phyloP scores from a whole-genome alignment of 1,284 basidiomycete species.

The Exobasidium rhododendri region DNA sequence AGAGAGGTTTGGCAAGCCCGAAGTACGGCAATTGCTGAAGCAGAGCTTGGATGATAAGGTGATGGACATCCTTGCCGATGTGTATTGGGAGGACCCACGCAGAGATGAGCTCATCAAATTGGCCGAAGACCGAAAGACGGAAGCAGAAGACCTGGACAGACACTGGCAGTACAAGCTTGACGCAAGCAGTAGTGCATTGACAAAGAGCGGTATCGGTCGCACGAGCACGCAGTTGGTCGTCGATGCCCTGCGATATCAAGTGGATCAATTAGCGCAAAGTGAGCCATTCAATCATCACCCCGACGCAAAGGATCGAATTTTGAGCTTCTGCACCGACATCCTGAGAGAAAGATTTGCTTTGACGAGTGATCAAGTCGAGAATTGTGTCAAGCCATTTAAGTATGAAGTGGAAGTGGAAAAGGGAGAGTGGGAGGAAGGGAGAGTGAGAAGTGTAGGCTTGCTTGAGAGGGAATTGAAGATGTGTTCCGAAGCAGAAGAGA shows the following conservation, averaged over 20 bases:
- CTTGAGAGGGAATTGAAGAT: conserved; percentile 78
- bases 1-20: conserved; percentile 79
- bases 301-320: conserved; percentile 77
- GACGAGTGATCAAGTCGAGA: conserved; percentile 97
- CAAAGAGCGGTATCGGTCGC: conserved; percentile 93
- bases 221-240: conserved; percentile 92
- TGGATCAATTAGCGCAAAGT: conserved; percentile 74
- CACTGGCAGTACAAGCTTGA: conserved; percentile 97
- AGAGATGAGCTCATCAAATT: conserved; percentile 68
- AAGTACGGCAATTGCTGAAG: conserved; percentile 83
- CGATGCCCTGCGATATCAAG: conserved; percentile 81
- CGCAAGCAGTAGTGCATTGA: conserved; percentile 82
- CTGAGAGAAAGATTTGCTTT: conserved; percentile 84
- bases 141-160: conserved; percentile 71
- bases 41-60: conserved; percentile 89
- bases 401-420: conserved; percentile 78
- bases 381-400: conserved; percentile 99
- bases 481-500: conserved; percentile 80
- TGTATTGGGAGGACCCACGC: conserved; percentile 87
- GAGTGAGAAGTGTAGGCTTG: conserved; percentile 70
- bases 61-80: conserved; percentile 91
- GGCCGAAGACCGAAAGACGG: conserved; percentile 67
- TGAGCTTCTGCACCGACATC: conserved; percentile 87
- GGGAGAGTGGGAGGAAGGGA: conserved; percentile 84
- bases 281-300: conserved; percentile 93